Evolutionary conservation across 2,329 filamentous ascomycete species (phyloP), one percentile per base, ranked within the genome.

Genomic region (Aureobasidium pullulans): DNA sequence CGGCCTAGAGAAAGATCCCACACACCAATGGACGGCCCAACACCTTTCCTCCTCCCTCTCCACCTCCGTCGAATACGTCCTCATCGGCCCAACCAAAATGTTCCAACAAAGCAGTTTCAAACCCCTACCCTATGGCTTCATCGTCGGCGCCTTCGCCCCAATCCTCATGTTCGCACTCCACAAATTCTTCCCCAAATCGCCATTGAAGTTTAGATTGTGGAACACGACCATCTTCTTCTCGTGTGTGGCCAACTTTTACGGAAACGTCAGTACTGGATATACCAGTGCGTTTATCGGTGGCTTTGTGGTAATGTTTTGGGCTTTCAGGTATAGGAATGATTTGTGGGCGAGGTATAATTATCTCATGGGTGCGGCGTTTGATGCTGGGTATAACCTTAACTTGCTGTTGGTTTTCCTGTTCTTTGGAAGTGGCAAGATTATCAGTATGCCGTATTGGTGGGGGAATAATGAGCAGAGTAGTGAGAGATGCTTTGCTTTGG

Each of bases 361-460:
- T 60, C 64, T 78, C n/a, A 70, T 77, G 66, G 63, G 76, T 23
- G 70, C 67, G 16, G 49, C 66, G 0, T 76, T 77, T 60, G 75
- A 75, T 54, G 72, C 74, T 11, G 72, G 69, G 0, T 85, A 83
- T 66, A 85, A 85, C 66, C 71, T 85, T 19, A 83, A 84, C 62
- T 77, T 84, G 77, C 64, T 86, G 61, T 71, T 85, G 16, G 79
- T 84, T n/a, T 74, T 76, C 54, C 73, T 75, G 10, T 67, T 77
- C 11, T 76, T 76, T 56, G 71, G 71, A 0, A 54, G 31, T 1
- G 70, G 71, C 8, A 75, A 76, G 71, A 74, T 81, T 34, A 70
- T 84, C 7, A 73, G 70, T 15, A 85, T 85, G 82, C 81, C 82
- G n/a, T 67, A 82, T 62, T 85, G 83, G 83, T 85, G 82, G 81